Percentiles rank a stretch among this genome's conserved stretches.
These are phyloP conservation scores for Hericium rajendrae DNA, from an alignment of 768 basidiomycete genomes.

Conservation along the genomic window DNA sequence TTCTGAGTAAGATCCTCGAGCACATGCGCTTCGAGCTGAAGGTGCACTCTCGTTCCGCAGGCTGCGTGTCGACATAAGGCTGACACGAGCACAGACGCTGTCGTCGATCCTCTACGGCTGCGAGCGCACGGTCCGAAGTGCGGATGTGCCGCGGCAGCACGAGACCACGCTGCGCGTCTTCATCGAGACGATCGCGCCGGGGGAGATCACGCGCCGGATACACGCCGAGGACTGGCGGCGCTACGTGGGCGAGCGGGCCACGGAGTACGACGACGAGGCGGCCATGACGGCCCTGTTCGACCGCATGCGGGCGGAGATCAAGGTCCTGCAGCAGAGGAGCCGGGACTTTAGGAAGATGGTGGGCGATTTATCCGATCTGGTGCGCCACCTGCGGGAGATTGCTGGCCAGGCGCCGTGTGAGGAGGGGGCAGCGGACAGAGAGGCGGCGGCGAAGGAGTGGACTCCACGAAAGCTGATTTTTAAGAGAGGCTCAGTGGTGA, in stretches of 20 bases:
- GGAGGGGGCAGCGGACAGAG: neutral
- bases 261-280: neutral
- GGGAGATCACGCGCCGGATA: slow-evolving; percentile 9
- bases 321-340: slow-evolving; percentile 5
- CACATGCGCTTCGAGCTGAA: slow-evolving; percentile 12
- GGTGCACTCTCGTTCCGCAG: neutral
- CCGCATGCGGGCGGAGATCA: slow-evolving; percentile 7
- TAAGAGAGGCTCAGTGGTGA: too few relatives aligned
- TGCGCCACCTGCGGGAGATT: slow-evolving; percentile 4
- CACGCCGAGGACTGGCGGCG: slow-evolving; percentile 9
- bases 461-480: too few relatives aligned
- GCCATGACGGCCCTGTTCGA: slow-evolving; percentile 11
- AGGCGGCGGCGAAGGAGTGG: too few relatives aligned
- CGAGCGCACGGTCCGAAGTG: slow-evolving; percentile 8
- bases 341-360: slow-evolving; percentile 8
- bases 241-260: neutral
- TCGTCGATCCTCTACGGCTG: slow-evolving; percentile 10
- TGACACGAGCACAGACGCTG: slow-evolving; percentile 4
- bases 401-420: neutral
- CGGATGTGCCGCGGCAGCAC: slow-evolving; percentile 5
- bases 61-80: neutral
- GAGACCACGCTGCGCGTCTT: slow-evolving; percentile 3
- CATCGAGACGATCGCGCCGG: slow-evolving; percentile 10
- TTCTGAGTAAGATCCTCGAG: slow-evolving; percentile 6
- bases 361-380: slow-evolving; percentile 5